Evolutionary conservation across 495 filamentous ascomycete genomes (phyloP).

Genomic region (Endocarpon pusillum): DNA sequence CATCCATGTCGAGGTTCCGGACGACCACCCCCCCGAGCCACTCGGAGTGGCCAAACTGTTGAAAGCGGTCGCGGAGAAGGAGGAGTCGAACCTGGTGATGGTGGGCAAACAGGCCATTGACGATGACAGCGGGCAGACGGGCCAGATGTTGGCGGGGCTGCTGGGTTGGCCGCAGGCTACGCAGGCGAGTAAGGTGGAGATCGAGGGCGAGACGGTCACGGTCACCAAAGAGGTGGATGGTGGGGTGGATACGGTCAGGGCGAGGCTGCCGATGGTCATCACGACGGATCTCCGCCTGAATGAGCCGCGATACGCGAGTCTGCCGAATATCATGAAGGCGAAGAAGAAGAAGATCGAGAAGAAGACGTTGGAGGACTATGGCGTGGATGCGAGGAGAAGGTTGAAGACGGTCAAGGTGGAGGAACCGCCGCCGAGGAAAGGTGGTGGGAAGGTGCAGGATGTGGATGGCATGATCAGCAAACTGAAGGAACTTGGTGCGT

Average conservation of each 20-base stretch:
- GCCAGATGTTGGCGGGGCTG: slow-evolving; percentile 91
- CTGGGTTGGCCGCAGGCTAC: slow-evolving; percentile 89
- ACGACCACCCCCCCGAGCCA: slow-evolving; percentile 55
- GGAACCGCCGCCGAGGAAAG: slow-evolving; percentile 76
- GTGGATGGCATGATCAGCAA: slow-evolving; percentile 82
- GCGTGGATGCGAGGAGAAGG: slow-evolving; percentile 51
- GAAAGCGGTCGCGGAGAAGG: slow-evolving; percentile 52
- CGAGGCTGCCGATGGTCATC: slow-evolving; percentile 74
- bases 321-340: slow-evolving; percentile 99
- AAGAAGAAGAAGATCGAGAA: slow-evolving; percentile 98
- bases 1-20: slow-evolving; percentile 64
- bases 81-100: slow-evolving; percentile 80
- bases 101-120: slow-evolving; percentile 97
- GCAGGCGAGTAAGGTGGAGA: slow-evolving; percentile 66
- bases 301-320: slow-evolving; percentile 81
- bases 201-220: slow-evolving; percentile 41
- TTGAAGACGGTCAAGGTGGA: slow-evolving; percentile 77
- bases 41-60: slow-evolving; percentile 82
- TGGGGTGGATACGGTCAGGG: slow-evolving; percentile 73
- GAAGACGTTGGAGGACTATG: slow-evolving; percentile 67
- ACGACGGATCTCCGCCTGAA: slow-evolving; percentile 93
- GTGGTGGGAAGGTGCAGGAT: slow-evolving; percentile 91
- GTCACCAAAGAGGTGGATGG: slow-evolving; percentile 90
- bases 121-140: slow-evolving; percentile 89
- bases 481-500: slow-evolving; percentile 87